Percentiles rank a stretch among this genome's conserved stretches.
phyloP scores from a whole-genome alignment of 179 eudicot species.

The Drosera spatulata region DNA sequence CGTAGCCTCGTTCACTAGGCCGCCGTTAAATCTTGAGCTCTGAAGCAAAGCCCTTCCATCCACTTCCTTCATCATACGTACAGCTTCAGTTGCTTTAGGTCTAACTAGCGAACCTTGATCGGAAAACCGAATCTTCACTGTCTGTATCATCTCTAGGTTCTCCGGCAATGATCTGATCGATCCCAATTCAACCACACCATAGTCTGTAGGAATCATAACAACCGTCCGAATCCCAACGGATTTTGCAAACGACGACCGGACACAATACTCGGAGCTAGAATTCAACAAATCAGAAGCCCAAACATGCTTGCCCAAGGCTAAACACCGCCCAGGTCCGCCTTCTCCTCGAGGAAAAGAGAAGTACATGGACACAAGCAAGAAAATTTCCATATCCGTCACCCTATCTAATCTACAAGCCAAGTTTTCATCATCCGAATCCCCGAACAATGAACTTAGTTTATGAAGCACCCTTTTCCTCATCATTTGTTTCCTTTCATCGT shows the following conservation, averaged over 20 bases:
- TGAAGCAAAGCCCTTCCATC: conserved; percentile 11
- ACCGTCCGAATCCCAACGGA: conserved; percentile 40
- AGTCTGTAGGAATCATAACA: conserved; percentile 42
- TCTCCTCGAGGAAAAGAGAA: conserved; percentile 37
- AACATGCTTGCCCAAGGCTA: conserved; percentile 27
- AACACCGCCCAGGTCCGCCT: conserved; percentile 50
- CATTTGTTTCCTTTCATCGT: conserved; percentile 32
- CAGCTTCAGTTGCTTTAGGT: conserved; percentile 9
- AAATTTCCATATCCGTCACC: conserved; percentile 51
- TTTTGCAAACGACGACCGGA: conserved; percentile 33
- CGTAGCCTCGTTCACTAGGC: conserved; percentile 10
- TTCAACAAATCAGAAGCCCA: conserved; percentile 33
- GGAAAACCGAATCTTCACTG: conserved; percentile 29
- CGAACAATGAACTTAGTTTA: conserved; percentile 39
- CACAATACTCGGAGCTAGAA: conserved; percentile 21
- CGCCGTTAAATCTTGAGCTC: conserved; percentile 5
- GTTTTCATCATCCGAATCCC: conserved; percentile 42
- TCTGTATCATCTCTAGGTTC: conserved; percentile 25
- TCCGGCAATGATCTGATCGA: conserved; percentile 36
- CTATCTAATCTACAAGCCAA: conserved; percentile 45
- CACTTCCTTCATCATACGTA: conserved; percentile 10
- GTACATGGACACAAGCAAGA: conserved; percentile 57
- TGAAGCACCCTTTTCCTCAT: conserved; percentile 51
- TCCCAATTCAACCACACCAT: conserved; percentile 57
- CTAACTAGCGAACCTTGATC: conserved; percentile 5